Evolutionary conservation across 2,329 filamentous ascomycete species (phyloP).

Genomic region (Coniella vitis): DNA sequence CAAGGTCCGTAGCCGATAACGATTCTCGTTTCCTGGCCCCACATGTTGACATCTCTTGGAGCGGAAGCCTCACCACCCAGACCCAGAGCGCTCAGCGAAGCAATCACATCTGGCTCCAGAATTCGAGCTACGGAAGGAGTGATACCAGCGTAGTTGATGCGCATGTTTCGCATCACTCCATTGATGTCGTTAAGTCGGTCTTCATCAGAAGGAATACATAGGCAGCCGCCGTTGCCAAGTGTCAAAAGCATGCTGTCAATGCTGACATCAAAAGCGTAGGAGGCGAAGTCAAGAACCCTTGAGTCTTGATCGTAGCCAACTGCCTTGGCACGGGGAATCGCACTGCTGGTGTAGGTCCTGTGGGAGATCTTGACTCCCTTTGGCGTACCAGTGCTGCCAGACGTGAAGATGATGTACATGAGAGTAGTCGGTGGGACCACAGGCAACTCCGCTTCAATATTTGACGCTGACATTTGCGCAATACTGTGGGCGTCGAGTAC

Average conservation of each 20-base stretch:
- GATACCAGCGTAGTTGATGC: conserved; percentile 43
- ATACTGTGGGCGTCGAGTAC: conserved; percentile 7
- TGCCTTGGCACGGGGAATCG: conserved; percentile 33
- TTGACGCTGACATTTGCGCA: not conserved
- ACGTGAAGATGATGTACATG: conserved; percentile 46
- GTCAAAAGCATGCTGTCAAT: conserved; percentile 35
- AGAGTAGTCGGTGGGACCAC: conserved; percentile 16
- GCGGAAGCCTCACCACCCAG: conserved; percentile 49
- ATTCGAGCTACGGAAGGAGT: conserved; percentile 44
- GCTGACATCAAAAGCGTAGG: conserved; percentile 36
- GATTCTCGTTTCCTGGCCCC: conserved; percentile 39
- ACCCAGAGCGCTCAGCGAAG: conserved; percentile 39
- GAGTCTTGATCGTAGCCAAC: conserved; percentile 33
- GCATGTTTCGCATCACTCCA: conserved; percentile 18
- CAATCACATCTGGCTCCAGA: conserved; percentile 39
- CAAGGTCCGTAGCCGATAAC: conserved; percentile 48
- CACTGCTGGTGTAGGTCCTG: conserved; percentile 21
- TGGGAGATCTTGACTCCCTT: conserved; percentile 42
- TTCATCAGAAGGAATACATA: conserved; percentile 46
- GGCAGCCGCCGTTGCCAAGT: conserved; percentile 31
- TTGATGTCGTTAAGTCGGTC: conserved; percentile 38
- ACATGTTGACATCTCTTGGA: conserved; percentile 38
- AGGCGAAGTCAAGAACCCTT: conserved; percentile 24
- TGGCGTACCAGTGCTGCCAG: conserved; percentile 48
- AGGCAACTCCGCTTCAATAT: conserved; percentile 12